A percentile compares a stretch with the other conserved stretches of the same genome.
Evolutionary conservation across 2,329 filamentous ascomycete genomes (phyloP).

Genomic region (Fusarium succisae): DNA sequence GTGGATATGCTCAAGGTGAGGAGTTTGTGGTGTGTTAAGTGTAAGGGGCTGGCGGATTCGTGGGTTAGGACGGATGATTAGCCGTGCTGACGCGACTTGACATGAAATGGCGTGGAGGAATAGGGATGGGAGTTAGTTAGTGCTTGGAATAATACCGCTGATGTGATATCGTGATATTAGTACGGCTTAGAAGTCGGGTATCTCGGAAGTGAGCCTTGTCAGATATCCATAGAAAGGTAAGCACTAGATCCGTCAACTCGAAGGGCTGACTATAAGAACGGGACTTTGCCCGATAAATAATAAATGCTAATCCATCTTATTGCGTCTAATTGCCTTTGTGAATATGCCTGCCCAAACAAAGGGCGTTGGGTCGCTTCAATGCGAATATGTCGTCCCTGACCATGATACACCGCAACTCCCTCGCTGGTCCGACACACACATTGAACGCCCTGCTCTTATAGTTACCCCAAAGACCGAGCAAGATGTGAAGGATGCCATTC

Average conservation of each 20-base stretch:
- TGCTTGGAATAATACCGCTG: not conserved
- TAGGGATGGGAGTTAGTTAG: not conserved
- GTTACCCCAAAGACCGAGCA: constrained; percentile 41
- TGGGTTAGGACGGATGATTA: constrained; percentile 9
- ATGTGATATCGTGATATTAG: not conserved
- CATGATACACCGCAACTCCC: not conserved
- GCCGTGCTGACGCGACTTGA: not conserved
- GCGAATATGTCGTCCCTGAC: not conserved
- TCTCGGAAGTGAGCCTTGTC: not conserved
- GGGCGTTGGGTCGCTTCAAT: constrained; percentile 4
- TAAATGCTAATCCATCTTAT: not conserved
- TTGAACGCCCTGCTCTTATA: constrained; percentile 42
- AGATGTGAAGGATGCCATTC: constrained; percentile 43
- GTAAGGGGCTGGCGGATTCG: constrained; percentile 16
- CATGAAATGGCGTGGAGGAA: not conserved
- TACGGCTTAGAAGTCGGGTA: not conserved
- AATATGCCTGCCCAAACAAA: constrained; percentile 15
- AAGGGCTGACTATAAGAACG: not conserved
- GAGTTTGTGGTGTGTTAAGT: constrained; percentile 35
- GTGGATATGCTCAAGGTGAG: constrained; percentile 28
- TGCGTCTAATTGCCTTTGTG: not conserved
- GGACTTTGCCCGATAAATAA: not conserved
- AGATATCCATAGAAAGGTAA: constrained; percentile 1
- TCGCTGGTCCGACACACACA: constrained; percentile 46
- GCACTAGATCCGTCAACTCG: constrained; percentile 1